Conservation (phyloP, 257 asterid species). For the Solanum phureja region DNA sequence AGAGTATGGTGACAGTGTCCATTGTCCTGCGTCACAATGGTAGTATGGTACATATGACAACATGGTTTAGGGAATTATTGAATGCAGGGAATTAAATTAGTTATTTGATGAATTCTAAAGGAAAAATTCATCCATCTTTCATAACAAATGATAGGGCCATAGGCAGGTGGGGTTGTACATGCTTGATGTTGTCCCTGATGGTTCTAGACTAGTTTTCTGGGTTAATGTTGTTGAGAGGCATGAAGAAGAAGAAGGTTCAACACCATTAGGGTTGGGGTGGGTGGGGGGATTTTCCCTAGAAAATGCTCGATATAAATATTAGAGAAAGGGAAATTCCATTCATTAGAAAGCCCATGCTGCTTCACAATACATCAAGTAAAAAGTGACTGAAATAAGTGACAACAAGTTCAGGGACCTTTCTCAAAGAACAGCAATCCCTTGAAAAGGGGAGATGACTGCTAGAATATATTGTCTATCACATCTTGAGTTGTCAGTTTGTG, state of each 20-base stretch:
- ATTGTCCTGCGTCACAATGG: background rate
- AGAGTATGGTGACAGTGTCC: background rate
- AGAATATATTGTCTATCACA: background rate
- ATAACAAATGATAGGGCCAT: no score
- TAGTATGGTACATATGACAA: background rate
- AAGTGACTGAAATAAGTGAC: background rate
- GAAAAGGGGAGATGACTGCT: background rate
- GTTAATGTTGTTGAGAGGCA: background rate
- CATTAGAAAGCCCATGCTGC: background rate
- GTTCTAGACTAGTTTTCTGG: background rate
- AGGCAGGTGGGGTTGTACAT: background rate
- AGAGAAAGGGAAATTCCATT: background rate
- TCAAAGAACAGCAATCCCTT: background rate
- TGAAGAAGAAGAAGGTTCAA: background rate
- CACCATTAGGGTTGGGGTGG: background rate
- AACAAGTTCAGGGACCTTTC: background rate
- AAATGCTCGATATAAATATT: background rate
- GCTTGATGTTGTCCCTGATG: background rate
- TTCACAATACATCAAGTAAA: background rate
- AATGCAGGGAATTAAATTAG: background rate
- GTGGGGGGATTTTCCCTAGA: background rate
- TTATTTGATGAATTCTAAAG: background rate
- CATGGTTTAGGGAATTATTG: background rate
- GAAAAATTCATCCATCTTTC: background rate
- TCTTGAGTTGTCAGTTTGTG: background rate